Evolutionary conservation across 805 yeast genomes (phyloP).

Genomic region (Nakazawaea wyomingensis): DNA sequence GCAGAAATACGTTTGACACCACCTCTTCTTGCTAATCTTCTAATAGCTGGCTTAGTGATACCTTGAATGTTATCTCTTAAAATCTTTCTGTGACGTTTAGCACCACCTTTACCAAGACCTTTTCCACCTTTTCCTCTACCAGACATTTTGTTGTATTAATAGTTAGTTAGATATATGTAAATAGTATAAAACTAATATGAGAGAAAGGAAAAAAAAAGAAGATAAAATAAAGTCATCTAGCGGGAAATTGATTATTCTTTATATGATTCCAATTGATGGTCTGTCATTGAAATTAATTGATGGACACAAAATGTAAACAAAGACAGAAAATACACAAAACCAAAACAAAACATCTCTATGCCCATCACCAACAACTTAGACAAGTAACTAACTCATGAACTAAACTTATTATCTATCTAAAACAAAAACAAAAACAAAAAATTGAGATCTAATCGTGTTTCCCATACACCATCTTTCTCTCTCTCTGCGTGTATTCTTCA

Average conservation of each 20-base stretch:
- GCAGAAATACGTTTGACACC: slow-evolving; percentile 99
- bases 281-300: neutral
- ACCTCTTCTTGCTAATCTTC: slow-evolving; percentile 99
- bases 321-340: neutral
- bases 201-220: slow-evolving; percentile 5
- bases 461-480: too few relatives aligned
- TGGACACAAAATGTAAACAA: slow-evolving; percentile 1
- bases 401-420: too few relatives aligned
- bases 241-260: slow-evolving; percentile 4
- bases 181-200: slow-evolving; percentile 13
- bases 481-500: too few relatives aligned
- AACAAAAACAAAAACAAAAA: too few relatives aligned
- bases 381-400: too few relatives aligned
- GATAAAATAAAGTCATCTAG: neutral
- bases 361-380: too few relatives aligned
- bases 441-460: too few relatives aligned
- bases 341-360: neutral
- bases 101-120: slow-evolving; percentile 99
- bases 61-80: slow-evolving; percentile 99
- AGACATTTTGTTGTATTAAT: slow-evolving; percentile 53
- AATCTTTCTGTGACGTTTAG: slow-evolving; percentile 99
- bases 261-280: slow-evolving; percentile 2
- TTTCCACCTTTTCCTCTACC: slow-evolving; percentile 99
- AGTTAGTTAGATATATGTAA: too few relatives aligned
- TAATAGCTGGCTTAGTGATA: slow-evolving; percentile 99